Base-by-base conservation (phyloP, 2,329 filamentous ascomycete species). In the Apiospora kogelbergensis region DNA sequence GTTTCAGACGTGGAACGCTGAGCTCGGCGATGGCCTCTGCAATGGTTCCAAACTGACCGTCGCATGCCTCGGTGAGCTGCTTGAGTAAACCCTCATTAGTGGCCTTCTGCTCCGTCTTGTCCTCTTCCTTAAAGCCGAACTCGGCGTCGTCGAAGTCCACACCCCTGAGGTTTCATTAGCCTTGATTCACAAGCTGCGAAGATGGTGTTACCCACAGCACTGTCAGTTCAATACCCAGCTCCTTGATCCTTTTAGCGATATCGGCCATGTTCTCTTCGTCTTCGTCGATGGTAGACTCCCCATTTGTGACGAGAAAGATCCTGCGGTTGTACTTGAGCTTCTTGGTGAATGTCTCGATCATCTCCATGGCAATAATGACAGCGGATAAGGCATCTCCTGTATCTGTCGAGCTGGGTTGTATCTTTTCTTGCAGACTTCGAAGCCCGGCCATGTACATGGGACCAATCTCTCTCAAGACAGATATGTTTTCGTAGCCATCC, bases 141-240 rank as follows among this genome's bases (percentile, higher is more conserved):
- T 97, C 94, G 1, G 89, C 78, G 78, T 98, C 94, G 77, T 99
- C 94, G 79, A 99, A 98, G 78, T 99, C 96, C 22, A 97, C 89
- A 17, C 96, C 96, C 67, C 92, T 95, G 7, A 63, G 65, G 17
- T 65, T 71, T 66, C 57, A 48, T 76, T 70, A 78, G 69, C 67
- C 67, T 20, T 22, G 11, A 17, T 15, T 11, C 20, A 53, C 11
- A 22, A 15, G n/a, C 15, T 5, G 7, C 3, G 26, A 30, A 22
- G 17, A n/a, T 2, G 20, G 6, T 37, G 41, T 20, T 67, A 86
- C 91, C 80, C 80, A 94, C 91, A 98, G 81, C 13, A 98, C 83
- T 1, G 91, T 86, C 57, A 99, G 83, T 71, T 96, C 89, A 70
- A 98, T 96, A 3, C 87, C 87, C 45, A 91, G 88, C 10, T 91